Base-by-base conservation (phyloP, 441 rosid genomes). In the Pelargonium fulgidum region DNA sequence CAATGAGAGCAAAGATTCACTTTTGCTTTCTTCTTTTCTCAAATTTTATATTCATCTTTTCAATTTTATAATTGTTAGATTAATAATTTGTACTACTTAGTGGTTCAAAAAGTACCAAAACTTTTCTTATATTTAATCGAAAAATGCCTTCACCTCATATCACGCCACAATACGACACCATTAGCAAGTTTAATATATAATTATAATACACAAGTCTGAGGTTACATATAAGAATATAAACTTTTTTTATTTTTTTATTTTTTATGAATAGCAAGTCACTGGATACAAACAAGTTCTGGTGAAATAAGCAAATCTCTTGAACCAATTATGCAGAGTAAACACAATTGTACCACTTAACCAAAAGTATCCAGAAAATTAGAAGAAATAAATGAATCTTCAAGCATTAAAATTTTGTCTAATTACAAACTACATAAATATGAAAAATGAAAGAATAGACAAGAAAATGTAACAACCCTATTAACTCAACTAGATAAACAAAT, bases 1-100 rank as follows among this genome's bases (percentile, higher is more conserved):
- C 64, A 61, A 61, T 61, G 33, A 61, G 14, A 61, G 64, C 64
- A 20, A 61, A 61, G 36, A 20, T 61, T 20, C 64, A 61, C 64
- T 61, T 61, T 61, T 61, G 39, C 26, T 61, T 61, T 17, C n/a
- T 61, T 20, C 63, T 19, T 14, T 61, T 61, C 13, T 26, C 20
- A 8, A 22, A 7, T 61, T 61, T 61, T 19, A 20, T 19, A 20
- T 61, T 9, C n/a, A 7, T 29, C 36, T 22, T 19, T 61, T 61
- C 29, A 24, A 24, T 24, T 24, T 1, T 24, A 24, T 1, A 24
- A 24, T 61, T 61, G 64, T 20, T 61, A 4, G 29, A 61, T 61
- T 20, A 26, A 7, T 61, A 61, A 16, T 61, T 26, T 61, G 5
- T 20, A 61, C 20, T 13, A 13, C 64, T 20, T 61, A 61, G 33